These are phyloP conservation scores for Debaryomyces fabryi DNA, from an alignment of 1,139 yeast genomes.

Conservation along the genomic window DNA sequence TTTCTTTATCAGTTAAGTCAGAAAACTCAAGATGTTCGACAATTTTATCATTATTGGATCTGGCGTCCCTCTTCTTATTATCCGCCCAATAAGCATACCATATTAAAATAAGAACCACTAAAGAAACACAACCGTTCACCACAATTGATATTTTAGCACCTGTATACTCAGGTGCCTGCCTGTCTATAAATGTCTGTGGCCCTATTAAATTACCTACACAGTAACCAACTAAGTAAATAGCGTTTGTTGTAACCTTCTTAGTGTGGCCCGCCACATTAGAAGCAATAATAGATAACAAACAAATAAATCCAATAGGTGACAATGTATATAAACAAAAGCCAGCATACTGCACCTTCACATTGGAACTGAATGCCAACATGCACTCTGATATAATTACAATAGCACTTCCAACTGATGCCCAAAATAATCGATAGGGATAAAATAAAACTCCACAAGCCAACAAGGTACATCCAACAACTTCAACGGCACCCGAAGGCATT, in stretches of 20 bases:
- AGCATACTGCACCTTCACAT: constrained; percentile 41
- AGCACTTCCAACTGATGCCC: constrained; percentile 45
- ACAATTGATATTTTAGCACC: constrained; percentile 49
- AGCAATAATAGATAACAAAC: constrained; percentile 49
- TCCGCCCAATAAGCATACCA: constrained; percentile 4
- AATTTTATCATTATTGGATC: constrained; percentile 10
- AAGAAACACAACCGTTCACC: constrained; percentile 25
- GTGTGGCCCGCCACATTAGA: constrained; percentile 74
- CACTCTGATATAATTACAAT: constrained; percentile 43
- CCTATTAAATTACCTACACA: constrained; percentile 73
- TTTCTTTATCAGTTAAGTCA: constrained; percentile 24
- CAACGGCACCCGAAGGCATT: constrained; percentile 42
- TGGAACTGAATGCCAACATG: constrained; percentile 51
- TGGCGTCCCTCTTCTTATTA: constrained; percentile 8
- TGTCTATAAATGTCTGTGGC: constrained; percentile 63
- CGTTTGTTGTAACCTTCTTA: constrained; percentile 63
- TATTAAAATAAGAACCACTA: constrained; percentile 7
- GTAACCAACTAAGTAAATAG: constrained; percentile 61
- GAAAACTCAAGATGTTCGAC: constrained; percentile 16
- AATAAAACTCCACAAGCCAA: constrained; percentile 32
- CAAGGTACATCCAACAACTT: constrained; percentile 44
- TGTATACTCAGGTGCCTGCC: constrained; percentile 54
- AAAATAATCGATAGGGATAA: constrained; percentile 35
- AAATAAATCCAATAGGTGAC: constrained; percentile 47
- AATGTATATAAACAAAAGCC: constrained; percentile 16